Conservation (phyloP, 1,139 yeast species). For the Scheffersomyces illinoinensis region DNA sequence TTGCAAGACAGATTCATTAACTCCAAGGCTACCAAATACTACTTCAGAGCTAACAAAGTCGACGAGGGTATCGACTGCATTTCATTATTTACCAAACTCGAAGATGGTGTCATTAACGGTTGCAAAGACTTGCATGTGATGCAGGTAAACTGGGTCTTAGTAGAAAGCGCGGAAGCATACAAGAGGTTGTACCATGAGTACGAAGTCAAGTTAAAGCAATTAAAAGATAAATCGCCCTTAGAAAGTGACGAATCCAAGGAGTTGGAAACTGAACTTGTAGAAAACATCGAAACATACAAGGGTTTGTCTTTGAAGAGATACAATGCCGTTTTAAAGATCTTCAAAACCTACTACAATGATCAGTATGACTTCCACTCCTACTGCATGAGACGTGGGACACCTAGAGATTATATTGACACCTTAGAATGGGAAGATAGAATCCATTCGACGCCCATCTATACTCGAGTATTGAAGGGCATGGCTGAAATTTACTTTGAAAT, state of each 20-base stretch:
- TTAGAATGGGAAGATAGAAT: constrained; percentile 79
- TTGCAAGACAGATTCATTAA: constrained; percentile 90
- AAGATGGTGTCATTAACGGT: constrained; percentile 71
- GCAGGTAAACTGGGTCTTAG: constrained; percentile 90
- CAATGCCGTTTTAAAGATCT: constrained; percentile 63
- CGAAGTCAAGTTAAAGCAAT: constrained; percentile 14
- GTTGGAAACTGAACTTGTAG: constrained; percentile 31
- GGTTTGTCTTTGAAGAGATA: constrained; percentile 85
- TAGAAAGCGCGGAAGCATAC: constrained; percentile 85
- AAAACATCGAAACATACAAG: constrained; percentile 43
- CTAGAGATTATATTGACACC: constrained; percentile 76
- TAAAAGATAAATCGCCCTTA: constrained; percentile 11
- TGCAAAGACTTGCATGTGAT: constrained; percentile 82
- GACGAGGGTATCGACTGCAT: constrained; percentile 76
- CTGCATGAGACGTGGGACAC: constrained; percentile 88
- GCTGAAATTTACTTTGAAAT: constrained; percentile 57
- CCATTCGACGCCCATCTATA: constrained; percentile 67
- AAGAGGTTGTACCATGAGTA: constrained; percentile 32
- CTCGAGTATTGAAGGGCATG: constrained; percentile 70
- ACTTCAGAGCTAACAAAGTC: constrained; percentile 73
- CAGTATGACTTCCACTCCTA: constrained; percentile 95
- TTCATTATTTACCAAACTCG: constrained; percentile 82
- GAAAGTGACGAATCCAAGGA: constrained; percentile 23
- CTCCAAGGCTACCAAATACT: constrained; percentile 83
- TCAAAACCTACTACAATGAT: constrained; percentile 72